Conservation (phyloP, 495 filamentous ascomycete species). For the Aspergillus cavernicola region DNA sequence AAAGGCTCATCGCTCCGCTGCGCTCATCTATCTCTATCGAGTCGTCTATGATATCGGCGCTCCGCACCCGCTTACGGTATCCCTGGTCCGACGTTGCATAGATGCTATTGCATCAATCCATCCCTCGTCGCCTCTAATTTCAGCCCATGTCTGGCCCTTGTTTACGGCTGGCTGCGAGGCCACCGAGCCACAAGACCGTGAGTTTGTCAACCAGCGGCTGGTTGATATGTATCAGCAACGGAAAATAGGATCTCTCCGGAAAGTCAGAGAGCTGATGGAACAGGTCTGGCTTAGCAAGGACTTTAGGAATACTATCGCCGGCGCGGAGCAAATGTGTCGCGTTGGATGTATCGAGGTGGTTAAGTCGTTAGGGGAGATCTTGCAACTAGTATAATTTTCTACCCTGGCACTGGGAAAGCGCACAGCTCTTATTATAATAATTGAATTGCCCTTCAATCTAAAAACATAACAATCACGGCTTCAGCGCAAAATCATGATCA, state of each 20-base stretch:
- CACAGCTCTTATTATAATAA: too few species aligned
- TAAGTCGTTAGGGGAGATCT: neutral
- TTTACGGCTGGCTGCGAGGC: neutral
- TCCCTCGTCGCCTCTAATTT: neutral
- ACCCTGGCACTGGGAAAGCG: too few species aligned
- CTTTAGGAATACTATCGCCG: neutral
- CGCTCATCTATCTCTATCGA: neutral
- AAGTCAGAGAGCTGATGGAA: neutral
- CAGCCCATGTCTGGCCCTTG: neutral
- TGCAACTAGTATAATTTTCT: neutral
- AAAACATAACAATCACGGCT: too few species aligned
- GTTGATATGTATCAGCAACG: neutral
- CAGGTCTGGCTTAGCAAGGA: neutral
- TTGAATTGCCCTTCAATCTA: too few species aligned
- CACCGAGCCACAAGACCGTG: neutral
- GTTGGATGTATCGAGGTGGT: neutral
- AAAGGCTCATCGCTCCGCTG: neutral
- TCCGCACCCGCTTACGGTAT: neutral
- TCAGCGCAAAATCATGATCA: constrained; percentile 27
- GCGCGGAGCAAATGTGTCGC: neutral
- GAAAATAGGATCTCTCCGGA: neutral
- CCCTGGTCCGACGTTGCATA: neutral
- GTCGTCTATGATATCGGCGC: neutral
- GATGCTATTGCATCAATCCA: neutral
- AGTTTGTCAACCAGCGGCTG: neutral